A percentile compares a stretch with the other conserved stretches of the same genome.
Conservation (phyloP, 305 asterid genomes). For the Withania somnifera region DNA sequence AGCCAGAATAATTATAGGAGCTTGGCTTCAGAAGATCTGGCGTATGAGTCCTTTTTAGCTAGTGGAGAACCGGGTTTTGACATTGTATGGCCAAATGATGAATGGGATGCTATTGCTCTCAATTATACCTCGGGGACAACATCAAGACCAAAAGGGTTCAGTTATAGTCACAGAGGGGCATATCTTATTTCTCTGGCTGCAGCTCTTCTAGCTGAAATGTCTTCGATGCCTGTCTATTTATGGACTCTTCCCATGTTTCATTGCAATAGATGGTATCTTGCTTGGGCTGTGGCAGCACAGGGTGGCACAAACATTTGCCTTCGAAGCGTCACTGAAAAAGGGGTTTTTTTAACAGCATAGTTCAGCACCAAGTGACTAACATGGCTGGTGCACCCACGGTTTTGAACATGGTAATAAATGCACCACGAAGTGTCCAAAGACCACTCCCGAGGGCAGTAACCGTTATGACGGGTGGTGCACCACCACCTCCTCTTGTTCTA, state of each 20-base stretch:
- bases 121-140: slow-evolving; percentile 19
- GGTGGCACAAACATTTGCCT: slow-evolving; percentile 13
- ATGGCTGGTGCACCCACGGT: slow-evolving; percentile 18
- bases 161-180: slow-evolving; percentile 14
- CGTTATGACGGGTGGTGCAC: slow-evolving; percentile 9
- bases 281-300: slow-evolving; percentile 12
- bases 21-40: not conserved
- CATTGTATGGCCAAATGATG: slow-evolving; percentile 12
- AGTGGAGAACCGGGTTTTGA: slow-evolving; percentile 1
- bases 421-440: not conserved
- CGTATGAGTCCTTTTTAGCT: slow-evolving; percentile 7
- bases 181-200: slow-evolving; percentile 9
- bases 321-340: not conserved
- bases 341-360: slow-evolving; percentile 1
- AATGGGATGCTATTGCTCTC: slow-evolving; percentile 10
- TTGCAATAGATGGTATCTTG: slow-evolving; percentile 13
- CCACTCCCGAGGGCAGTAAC: slow-evolving; percentile 2
- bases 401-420: slow-evolving; percentile 8
- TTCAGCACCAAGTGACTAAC: not conserved
- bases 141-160: slow-evolving; percentile 13
- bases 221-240: slow-evolving; percentile 9
- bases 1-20: not conserved
- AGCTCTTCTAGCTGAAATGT: slow-evolving; percentile 5
- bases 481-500: slow-evolving; percentile 14
- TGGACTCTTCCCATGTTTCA: slow-evolving; percentile 17